These are phyloP conservation scores for Henckelia pumila DNA, from an alignment of 257 asterid genomes.

Conservation along the genomic window DNA sequence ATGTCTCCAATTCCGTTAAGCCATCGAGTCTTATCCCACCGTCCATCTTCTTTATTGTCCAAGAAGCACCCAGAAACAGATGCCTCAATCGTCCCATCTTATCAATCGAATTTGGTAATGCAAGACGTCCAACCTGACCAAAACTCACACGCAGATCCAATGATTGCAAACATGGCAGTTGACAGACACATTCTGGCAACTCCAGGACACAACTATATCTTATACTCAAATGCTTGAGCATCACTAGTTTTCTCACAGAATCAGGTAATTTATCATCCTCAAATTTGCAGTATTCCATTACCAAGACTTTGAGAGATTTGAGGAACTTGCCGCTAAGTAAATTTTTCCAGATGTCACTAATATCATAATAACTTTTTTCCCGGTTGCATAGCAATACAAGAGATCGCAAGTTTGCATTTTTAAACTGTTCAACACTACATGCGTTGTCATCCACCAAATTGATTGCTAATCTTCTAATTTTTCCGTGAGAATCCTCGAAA, in stretches of 20 bases:
- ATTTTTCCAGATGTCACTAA: neutral
- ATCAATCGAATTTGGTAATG: neutral
- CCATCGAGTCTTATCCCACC: neutral
- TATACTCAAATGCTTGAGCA: conserved; percentile 7
- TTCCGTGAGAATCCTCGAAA: neutral
- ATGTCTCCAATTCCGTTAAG: conserved; percentile 8
- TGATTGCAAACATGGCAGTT: neutral
- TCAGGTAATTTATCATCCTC: neutral
- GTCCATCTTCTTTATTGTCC: neutral
- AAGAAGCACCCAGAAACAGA: neutral
- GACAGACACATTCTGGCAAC: neutral
- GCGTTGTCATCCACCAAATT: neutral
- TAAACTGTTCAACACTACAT: neutral
- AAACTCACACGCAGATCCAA: neutral
- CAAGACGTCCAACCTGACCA: no score
- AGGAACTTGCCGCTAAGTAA: no score
- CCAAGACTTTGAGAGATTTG: neutral
- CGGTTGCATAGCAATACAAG: neutral
- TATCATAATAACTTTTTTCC: neutral
- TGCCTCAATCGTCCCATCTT: neutral
- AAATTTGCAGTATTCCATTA: neutral
- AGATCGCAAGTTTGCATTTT: neutral
- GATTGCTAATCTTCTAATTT: conserved; percentile 6
- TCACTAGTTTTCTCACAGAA: neutral
- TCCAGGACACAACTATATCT: neutral